Base-by-base conservation (phyloP, 2,329 filamentous ascomycete species). In the Fusarium udum region DNA sequence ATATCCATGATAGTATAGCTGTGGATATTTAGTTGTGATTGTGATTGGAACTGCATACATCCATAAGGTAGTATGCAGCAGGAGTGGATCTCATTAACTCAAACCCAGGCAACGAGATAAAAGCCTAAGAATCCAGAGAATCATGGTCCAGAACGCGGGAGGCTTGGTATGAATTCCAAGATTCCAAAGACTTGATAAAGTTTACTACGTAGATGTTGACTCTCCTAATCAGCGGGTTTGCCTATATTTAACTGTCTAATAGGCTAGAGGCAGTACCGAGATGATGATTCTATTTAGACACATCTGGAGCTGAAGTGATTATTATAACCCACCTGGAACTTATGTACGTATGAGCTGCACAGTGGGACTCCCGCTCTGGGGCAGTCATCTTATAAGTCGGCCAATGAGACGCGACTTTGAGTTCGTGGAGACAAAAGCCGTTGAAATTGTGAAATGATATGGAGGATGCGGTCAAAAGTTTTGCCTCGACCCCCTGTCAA, bases 311-410 rank as follows among this genome's bases (percentile, higher is more conserved):
- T 51, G n/a, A n/a, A 36, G 22, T 49, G 16, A 31, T n/a, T 28
- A 28, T 28, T 58, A 36, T 51, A 59, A 18, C 42, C 40, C 24
- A 31, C 55, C 40, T 49, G 42, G 55, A 28, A 49, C 40, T 58
- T 58, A 58, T 49, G 40, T 51, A 58, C 9, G 24, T 36, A 43
- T 57, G 49, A 57, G 34, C 63, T 74, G 71, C 69, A 72, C 62
- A 61, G 67, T 67, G 71, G 71, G 59, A 61, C 55, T 72, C 63
- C 71, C 67, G 67, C 56, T 56, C 67, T 74, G 67, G 63, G 59
- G 59, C 51, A 52, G 56, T 45, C 58, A 16, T 51, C 20, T 46
- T 14, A 43, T 42, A 42, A 55, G 51, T 31, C 11, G 34, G 11
- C 63, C 71, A 74, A 74, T 74, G n/a, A 65, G 45, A 68, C 28